Base-by-base conservation (phyloP, 73 alveolate species). In the Paraurostyla sp. region DNA sequence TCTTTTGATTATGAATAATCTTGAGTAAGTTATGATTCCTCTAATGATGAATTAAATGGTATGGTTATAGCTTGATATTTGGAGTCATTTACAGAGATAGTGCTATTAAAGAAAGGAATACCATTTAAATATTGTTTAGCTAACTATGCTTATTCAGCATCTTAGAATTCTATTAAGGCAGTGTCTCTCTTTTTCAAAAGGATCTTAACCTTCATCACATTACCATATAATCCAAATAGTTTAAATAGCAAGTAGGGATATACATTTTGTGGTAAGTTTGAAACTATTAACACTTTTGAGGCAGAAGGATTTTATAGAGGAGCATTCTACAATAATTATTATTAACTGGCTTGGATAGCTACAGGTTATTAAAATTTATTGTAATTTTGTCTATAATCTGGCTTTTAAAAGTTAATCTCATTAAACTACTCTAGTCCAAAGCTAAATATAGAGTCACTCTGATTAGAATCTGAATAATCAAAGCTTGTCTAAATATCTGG, bases 201-300 rank as follows among this genome's bases (percentile, higher is more conserved):
- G 0, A 83, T 83, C 42, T 90, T 90, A 4, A 90, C 87, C 42
- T 68, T 81, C 22, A 42, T 27, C 0, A 90, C 95, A 56, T 90
- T 90, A 32, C 95, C 95, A 63, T 90, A 90, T 0, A 90, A 45
- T 0, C 85, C 63, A 68, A 90, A 90, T 23, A 90, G 80, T n/a
- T 84, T 82, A 38, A 90, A 90, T 0, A 90, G 71, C 23, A 29
- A 41, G 68, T 82, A 30, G 0, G 91, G 85, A 41, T 82, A 36
- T 0, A 42, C 50, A 20, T 68, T 56, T 0, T 50, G 58, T 4
- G 91, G 90, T 2, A 90, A 30, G 58, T 87, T 87, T 18, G 95
- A 82, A 23, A 80, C 86, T 9, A 90, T 69, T 29, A 90, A 48
- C 18, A 90, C 83, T 42, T 88, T 59, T 15, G 89, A 51, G n/a